Evolutionary conservation across 2,329 filamentous ascomycete genomes (phyloP), one percentile per base, ranked within the genome.

Genomic region (Amesomyces nigricolor): DNA sequence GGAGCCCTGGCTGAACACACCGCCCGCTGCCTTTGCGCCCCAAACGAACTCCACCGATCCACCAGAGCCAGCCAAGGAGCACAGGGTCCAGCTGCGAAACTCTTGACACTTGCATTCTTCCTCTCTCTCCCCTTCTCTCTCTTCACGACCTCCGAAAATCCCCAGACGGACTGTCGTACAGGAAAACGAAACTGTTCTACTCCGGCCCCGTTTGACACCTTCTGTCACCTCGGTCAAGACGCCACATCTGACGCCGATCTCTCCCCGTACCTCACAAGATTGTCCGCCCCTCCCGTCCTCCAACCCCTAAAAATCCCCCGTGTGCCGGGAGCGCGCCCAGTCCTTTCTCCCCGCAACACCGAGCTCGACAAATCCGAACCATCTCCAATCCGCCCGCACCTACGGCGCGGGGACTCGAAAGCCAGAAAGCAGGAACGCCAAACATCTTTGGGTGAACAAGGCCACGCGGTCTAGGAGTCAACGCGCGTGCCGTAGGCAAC

Each of bases 31-130:
- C 22, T 40, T 14, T 39, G 22, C 29, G 16, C 32, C 42, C 42
- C 29, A 35, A 35, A 35, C 42, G 16, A 54, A 43, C 53, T 46
- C 57, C 57, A 57, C 53, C 29, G 57, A 19, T 51, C 57, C 53
- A 54, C 53, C 52, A 39, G 32, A 47, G 10, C 22, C n/a, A 54
- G 40, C 38, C 40, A 26, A 54, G 32, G 45, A 42, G 40, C 43
- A 40, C 40, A 52, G 35, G 49, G 51, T 43, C 54, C 30, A 40
- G 19, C 42, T 50, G 40, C 32, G 32, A 35, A 35, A 35, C 42
- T 46, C 45, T 47, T 47, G 13, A 35, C 53, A 11, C 22, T 46
- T 30, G 30, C 47, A n/a, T 48, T 26, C 40, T 42, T 26, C 29
- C 47, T 43, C 51, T 35, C 44, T 44, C 51, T 22, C 22, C 22